Conservation (phyloP, 75 land plant genomes). For the Pinus tabuliformis region DNA sequence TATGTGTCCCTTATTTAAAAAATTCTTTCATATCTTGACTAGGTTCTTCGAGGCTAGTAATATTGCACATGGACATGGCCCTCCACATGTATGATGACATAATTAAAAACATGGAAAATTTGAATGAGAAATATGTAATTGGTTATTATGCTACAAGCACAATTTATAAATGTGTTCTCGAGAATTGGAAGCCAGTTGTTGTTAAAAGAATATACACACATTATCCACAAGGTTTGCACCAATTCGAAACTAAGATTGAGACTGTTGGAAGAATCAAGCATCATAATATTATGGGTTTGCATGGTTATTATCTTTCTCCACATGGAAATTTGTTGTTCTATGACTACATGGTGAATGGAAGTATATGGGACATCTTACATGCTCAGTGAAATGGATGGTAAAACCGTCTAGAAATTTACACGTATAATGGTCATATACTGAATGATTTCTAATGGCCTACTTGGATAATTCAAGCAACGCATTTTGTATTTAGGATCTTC, state of each 20-base stretch:
- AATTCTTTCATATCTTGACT: background rate
- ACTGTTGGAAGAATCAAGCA: slow-evolving; percentile 97
- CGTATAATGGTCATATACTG: no score
- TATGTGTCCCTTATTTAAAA: background rate
- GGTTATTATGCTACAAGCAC: slow-evolving; percentile 75
- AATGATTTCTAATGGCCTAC: no score
- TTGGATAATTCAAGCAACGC: no score
- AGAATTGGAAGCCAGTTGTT: slow-evolving; percentile 90
- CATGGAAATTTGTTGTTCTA: slow-evolving; percentile 86
- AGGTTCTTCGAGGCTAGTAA: slow-evolving; percentile 32
- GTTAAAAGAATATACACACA: slow-evolving; percentile 85
- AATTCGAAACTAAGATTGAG: slow-evolving; percentile 87
- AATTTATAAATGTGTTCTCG: slow-evolving; percentile 90
- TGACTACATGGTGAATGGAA: slow-evolving; percentile 98
- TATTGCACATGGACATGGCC: slow-evolving; percentile 95
- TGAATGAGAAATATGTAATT: slow-evolving; percentile 73
- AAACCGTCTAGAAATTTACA: no score
- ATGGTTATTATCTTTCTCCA: slow-evolving; percentile 85
- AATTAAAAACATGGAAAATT: slow-evolving; percentile 88
- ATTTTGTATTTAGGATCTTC: no score
- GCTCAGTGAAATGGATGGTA: slow-evolving; percentile 36
- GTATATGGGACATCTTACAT: slow-evolving; percentile 93
- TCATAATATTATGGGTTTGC: slow-evolving; percentile 84
- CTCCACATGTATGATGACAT: slow-evolving; percentile 93
- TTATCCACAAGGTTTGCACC: slow-evolving; percentile 75